A percentile compares a stretch with the other conserved stretches of the same genome.
These are phyloP conservation scores for Haplosporangium gracile DNA, from an alignment of 192 early-diverging fungal genomes.

Conservation along the genomic window DNA sequence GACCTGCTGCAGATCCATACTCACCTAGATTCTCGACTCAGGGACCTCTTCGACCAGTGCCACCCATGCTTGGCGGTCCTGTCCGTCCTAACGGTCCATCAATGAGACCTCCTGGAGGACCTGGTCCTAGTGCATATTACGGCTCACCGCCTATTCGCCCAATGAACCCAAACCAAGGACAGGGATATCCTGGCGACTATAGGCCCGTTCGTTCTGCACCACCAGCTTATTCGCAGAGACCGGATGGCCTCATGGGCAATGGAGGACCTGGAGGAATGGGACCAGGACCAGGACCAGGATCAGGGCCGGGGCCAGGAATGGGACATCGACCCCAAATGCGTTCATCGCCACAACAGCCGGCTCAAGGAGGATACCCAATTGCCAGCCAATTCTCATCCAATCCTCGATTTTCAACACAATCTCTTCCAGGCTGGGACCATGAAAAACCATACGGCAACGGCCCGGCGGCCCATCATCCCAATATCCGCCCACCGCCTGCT, in stretches of 20 bases:
- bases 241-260: conserved; percentile 24
- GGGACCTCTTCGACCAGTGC: conserved; percentile 28
- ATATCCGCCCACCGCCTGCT: conserved; percentile 20
- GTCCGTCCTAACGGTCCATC: conserved; percentile 30
- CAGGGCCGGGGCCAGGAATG: conserved; percentile 7
- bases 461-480: conserved; percentile 32
- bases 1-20: conserved; percentile 18
- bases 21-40: conserved; percentile 29
- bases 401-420: conserved; percentile 42
- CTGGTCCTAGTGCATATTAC: conserved; percentile 22
- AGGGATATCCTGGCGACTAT: conserved; percentile 41
- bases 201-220: conserved; percentile 15
- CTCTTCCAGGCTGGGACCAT: conserved; percentile 49
- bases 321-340: conserved; percentile 28
- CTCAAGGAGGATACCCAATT: conserved; percentile 18
- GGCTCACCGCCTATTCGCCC: conserved; percentile 35
- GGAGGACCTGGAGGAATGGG: conserved; percentile 27
- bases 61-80: conserved; percentile 21
- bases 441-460: conserved; percentile 33
- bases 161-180: conserved; percentile 21
- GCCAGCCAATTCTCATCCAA: conserved; percentile 43
- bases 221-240: conserved; percentile 8
- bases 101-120: conserved; percentile 38
- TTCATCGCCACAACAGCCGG: conserved; percentile 1
- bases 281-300: conserved; percentile 28